A percentile compares a stretch with the other conserved stretches of the same genome.
phyloP scores from a whole-genome alignment of 2,329 filamentous ascomycete genomes.

The Pezicula rhizophila region DNA sequence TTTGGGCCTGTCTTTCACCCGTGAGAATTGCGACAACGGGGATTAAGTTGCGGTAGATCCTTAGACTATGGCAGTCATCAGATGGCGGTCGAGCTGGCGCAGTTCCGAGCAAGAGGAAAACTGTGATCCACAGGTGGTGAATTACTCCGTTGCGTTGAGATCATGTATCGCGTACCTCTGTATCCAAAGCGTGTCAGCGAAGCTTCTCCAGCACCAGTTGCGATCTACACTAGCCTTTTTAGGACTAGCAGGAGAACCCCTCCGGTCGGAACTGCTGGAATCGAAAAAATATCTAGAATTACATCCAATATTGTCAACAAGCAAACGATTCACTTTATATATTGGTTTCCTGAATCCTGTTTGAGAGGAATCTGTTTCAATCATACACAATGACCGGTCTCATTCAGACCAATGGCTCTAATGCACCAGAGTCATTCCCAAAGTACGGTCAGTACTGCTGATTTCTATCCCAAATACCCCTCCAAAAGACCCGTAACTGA shows the following conservation, averaged over 20 bases:
- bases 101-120: no score
- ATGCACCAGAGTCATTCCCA: neutral
- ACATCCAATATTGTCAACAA: neutral
- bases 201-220: neutral
- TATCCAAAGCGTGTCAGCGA: neutral
- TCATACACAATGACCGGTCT: neutral
- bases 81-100: no score
- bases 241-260: neutral
- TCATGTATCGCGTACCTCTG: neutral
- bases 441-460: conserved; percentile 22
- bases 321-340: no score
- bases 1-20: conserved; percentile 1
- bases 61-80: neutral
- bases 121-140: no score
- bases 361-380: neutral
- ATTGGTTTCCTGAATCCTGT: neutral
- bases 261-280: neutral
- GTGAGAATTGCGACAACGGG: neutral
- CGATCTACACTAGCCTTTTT: neutral
- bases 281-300: neutral
- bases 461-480: conserved; percentile 4
- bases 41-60: neutral
- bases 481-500: conserved; percentile 46
- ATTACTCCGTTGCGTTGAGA: neutral
- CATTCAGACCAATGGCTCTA: conserved; percentile 2